A percentile compares a stretch with the other conserved stretches of the same genome.
Evolutionary conservation across 1,139 yeast genomes (phyloP).

Genomic region (Debaryomyces udenii): DNA sequence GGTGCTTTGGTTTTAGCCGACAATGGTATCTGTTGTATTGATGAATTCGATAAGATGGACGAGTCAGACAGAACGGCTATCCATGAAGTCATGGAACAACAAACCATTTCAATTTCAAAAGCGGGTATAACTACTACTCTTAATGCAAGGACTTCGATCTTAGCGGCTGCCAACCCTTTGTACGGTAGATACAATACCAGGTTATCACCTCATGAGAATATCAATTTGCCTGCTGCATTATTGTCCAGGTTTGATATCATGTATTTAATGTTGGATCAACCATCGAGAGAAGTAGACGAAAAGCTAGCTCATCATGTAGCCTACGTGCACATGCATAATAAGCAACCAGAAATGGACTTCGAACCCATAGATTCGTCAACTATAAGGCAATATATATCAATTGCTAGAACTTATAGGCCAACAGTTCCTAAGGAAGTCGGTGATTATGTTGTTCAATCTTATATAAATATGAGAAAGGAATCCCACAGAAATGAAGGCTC

Average conservation of each 20-base stretch:
- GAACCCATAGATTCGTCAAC: slow-evolving; percentile 79
- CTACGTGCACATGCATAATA: slow-evolving; percentile 90
- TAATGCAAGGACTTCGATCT: slow-evolving; percentile 91
- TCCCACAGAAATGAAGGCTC: slow-evolving; percentile 80
- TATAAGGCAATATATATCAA: slow-evolving; percentile 84
- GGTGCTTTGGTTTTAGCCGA: slow-evolving; percentile 98
- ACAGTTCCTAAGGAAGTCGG: slow-evolving; percentile 85
- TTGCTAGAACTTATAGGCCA: slow-evolving; percentile 86
- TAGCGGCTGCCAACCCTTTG: slow-evolving; percentile 98
- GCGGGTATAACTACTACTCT: slow-evolving; percentile 97
- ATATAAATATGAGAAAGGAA: slow-evolving; percentile 91
- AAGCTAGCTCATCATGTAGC: slow-evolving; percentile 91
- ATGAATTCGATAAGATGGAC: slow-evolving; percentile 99
- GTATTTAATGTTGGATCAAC: slow-evolving; percentile 84
- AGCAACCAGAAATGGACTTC: slow-evolving; percentile 77
- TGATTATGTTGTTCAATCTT: slow-evolving; percentile 83
- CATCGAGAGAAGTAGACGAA: slow-evolving; percentile 79
- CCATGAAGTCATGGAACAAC: slow-evolving; percentile 99
- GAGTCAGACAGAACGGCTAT: slow-evolving; percentile 96
- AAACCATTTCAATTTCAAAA: slow-evolving; percentile 94
- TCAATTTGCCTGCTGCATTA: slow-evolving; percentile 95
- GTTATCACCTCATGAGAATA: slow-evolving; percentile 91
- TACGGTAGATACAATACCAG: slow-evolving; percentile 93
- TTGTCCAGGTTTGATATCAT: slow-evolving; percentile 92
- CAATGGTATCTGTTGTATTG: slow-evolving; percentile 97